A percentile compares a stretch with the other conserved stretches of the same genome.
phyloP scores from a whole-genome alignment of 257 asterid genomes.

The Ophiorrhiza pumila region DNA sequence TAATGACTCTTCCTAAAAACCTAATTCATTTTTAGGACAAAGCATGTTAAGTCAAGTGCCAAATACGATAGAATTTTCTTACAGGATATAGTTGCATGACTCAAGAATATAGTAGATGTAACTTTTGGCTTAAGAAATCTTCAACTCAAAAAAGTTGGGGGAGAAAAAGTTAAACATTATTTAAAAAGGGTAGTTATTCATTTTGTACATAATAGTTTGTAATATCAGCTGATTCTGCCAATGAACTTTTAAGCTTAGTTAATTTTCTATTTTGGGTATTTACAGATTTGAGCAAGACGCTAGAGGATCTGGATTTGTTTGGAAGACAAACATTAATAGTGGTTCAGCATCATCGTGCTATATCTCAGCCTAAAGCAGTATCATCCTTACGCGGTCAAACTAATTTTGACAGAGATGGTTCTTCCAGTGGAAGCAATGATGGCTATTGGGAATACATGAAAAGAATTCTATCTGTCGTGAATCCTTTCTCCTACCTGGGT shows the following conservation, averaged over 20 bases:
- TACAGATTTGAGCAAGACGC: slow-evolving; percentile 60
- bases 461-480: slow-evolving; percentile 62
- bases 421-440: slow-evolving; percentile 46
- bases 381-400: slow-evolving; percentile 29
- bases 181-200: no score
- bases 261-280: slow-evolving; percentile 15
- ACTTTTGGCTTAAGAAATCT: no score
- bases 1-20: no score
- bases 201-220: not conserved
- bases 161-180: not conserved
- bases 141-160: not conserved
- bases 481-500: slow-evolving; percentile 70
- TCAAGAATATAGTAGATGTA: not conserved
- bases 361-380: slow-evolving; percentile 33
- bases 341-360: slow-evolving; percentile 36
- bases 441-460: slow-evolving; percentile 72
- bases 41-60: no score
- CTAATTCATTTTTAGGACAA: not conserved
- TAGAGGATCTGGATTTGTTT: slow-evolving; percentile 66
- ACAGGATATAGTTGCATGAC: not conserved
- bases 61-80: not conserved
- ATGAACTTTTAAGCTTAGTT: slow-evolving; percentile 7
- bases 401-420: slow-evolving; percentile 29
- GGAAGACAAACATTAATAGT: slow-evolving; percentile 81
- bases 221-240: not conserved